Evolutionary conservation across 768 basidiomycete genomes (phyloP), one percentile per base, ranked within the genome.

Genomic region (Coprinellus aureogranulatus): DNA sequence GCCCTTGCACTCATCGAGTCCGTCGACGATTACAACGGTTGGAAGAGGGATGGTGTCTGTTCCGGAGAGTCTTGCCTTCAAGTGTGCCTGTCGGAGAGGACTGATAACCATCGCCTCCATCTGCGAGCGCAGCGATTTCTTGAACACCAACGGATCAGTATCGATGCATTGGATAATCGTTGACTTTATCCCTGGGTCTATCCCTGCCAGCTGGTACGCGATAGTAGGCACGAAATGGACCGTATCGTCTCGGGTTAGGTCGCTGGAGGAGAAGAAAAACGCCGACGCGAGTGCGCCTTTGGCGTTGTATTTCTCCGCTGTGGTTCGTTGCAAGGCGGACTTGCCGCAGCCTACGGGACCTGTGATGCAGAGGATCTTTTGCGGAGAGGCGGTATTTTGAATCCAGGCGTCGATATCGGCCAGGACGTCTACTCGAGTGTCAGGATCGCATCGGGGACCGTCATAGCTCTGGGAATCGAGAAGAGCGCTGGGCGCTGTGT

Each of bases 1-100:
- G 3, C 54, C 57, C 3, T 26, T 25, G 39, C 61, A 64, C 20
- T 64, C 61, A 34, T 64, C 61, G 14, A 50, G 46, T 3, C 60
- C 56, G 23, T 61, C 60, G 20, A 61, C 30, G 23, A 54, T 44
- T 40, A 61, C 34, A 20, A 28, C 49, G 9, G 49, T 22, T 9
- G 31, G 37, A 16, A 26, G 37, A 16, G 34, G 11, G 18, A 44
- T 30, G 16, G 45, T 44, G 6, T 22, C 27, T 11, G 4, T 23
- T 1, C 41, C 25, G 14, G n/a, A 16, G 9, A n/a, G 53, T 10
- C 16, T 31, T 11, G 11, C 34, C 8, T 6, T 34, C 8, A 34
- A 6, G 34, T 6, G 6, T 6, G 34, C 34, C 14, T 34, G 5
- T 2, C 2, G 39, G 9, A 52, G 26, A 10, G 60, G 60, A 10